Conservation (phyloP, 2,329 filamentous ascomycete genomes). For the Paecilomyces sp. region DNA sequence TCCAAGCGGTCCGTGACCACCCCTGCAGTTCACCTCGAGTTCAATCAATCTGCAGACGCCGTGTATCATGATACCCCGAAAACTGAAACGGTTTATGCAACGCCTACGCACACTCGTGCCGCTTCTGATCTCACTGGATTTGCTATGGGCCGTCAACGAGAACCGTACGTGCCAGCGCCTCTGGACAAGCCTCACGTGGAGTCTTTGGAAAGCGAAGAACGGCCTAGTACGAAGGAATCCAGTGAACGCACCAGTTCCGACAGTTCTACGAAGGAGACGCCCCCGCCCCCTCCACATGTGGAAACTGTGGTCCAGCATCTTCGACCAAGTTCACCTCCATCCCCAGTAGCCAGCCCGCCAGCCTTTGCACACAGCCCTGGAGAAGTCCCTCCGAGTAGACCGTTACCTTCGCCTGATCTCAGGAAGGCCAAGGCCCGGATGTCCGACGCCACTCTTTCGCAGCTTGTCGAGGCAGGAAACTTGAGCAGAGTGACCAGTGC, state of each 20-base stretch:
- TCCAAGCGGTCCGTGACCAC: slow-evolving; percentile 13
- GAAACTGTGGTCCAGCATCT: slow-evolving; percentile 28
- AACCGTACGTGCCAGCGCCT: slow-evolving; percentile 6
- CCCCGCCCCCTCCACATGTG: slow-evolving; percentile 10
- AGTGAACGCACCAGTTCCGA: slow-evolving; percentile 36
- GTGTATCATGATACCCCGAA: slow-evolving; percentile 21
- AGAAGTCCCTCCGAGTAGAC: slow-evolving; percentile 60
- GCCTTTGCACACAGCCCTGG: slow-evolving; percentile 70
- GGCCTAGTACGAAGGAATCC: slow-evolving; percentile 16
- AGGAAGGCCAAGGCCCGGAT: slow-evolving; percentile 77
- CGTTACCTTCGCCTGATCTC: slow-evolving; percentile 68
- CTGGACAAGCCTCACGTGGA: slow-evolving; percentile 2
- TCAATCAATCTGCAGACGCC: slow-evolving; percentile 30
- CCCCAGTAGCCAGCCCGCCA: slow-evolving; percentile 71
- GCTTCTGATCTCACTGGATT: slow-evolving; percentile 25
- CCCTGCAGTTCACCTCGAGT: slow-evolving; percentile 15
- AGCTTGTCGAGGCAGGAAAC: slow-evolving; percentile 65
- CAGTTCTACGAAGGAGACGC: slow-evolving; percentile 22
- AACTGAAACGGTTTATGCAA: slow-evolving; percentile 10
- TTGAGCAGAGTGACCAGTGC: slow-evolving; percentile 34
- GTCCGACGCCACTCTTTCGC: slow-evolving; percentile 71
- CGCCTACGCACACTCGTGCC: slow-evolving; percentile 20
- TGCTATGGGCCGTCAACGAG: slow-evolving; percentile 3
- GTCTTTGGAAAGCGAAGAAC: slow-evolving; percentile 10
- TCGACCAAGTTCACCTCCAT: slow-evolving; percentile 54